phyloP scores from a whole-genome alignment of 2,329 filamentous ascomycete species.

The Fusarium guadeloupense region DNA sequence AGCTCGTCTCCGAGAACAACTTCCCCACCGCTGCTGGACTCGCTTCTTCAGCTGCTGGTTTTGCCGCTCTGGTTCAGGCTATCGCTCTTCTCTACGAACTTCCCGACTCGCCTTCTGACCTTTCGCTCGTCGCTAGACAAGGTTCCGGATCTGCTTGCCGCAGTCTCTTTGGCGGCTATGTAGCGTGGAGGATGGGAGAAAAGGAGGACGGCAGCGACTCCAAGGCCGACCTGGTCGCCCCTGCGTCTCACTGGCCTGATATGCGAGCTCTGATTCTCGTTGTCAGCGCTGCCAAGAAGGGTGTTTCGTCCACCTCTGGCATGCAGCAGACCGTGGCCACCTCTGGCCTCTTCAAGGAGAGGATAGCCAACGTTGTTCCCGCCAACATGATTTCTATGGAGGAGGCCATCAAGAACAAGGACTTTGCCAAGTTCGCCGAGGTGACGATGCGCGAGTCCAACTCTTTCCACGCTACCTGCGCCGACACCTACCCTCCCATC shows the following conservation, averaged over 20 bases:
- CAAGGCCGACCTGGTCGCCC: constrained; percentile 86
- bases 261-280: constrained; percentile 95
- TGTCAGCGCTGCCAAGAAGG: constrained; percentile 93
- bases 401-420: constrained; percentile 76
- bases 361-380: constrained; percentile 81
- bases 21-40: constrained; percentile 97
- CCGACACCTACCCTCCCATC: constrained; percentile 96
- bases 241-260: constrained; percentile 90
- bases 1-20: constrained; percentile 96
- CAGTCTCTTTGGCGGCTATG: constrained; percentile 92
- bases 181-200: constrained; percentile 88
- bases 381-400: constrained; percentile 86
- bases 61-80: constrained; percentile 78
- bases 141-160: constrained; percentile 95
- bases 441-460: constrained; percentile 98
- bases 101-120: constrained; percentile 79
- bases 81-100: constrained; percentile 93
- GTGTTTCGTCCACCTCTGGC: constrained; percentile 88
- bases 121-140: constrained; percentile 89
- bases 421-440: constrained; percentile 88
- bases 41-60: constrained; percentile 74
- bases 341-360: constrained; percentile 83
- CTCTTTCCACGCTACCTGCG: constrained; percentile 92
- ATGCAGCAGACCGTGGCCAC: constrained; percentile 98
- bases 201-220: constrained; percentile 85